Base-by-base conservation (phyloP, 1,139 yeast genomes). In the Chernovozyma sophiae-reginae region DNA sequence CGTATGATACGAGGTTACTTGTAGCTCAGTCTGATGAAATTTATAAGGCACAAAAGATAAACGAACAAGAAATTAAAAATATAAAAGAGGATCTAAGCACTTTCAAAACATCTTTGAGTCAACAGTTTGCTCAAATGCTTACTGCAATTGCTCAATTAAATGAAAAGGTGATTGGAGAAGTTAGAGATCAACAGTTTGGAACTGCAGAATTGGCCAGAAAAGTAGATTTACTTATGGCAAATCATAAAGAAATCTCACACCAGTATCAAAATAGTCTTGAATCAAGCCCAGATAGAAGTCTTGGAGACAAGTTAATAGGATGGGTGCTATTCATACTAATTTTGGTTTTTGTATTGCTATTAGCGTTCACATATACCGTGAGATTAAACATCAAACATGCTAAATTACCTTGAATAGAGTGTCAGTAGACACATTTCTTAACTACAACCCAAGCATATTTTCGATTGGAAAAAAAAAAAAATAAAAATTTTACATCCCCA, bases 381-480 rank as follows among this genome's bases (percentile, higher is more conserved):
- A 68, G 79, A 54, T 72, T 62, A 41, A 80, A 75, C 46, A 73
- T 75, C 36, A 75, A 74, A 47, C 81, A 75, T 51, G 61, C 79
- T 7, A 77, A 77, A 47, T 60, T 76, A 34, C 63, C 76, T 42
- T 75, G 54, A 48, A 18, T 25, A n/a, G n/a, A n/a, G n/a, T 19
- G n/a, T 26, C 8, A 8, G n/a, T n/a, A 26, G 7, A 26, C 30
- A 16, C 13, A 23, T n/a, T n/a, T n/a, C n/a, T n/a, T n/a, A n/a
- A n/a, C n/a, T n/a, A n/a, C n/a, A n/a, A n/a, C n/a, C n/a, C n/a
- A n/a, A n/a, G n/a, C n/a, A n/a, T n/a, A n/a, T n/a, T 22, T 8
- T 22, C 7, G 24, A 22, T 22, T 11, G 24, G 11, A 22, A 11
- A 22, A 22, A 22, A 22, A 22, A 22, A 22, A 22, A 7, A 22